phyloP scores from a whole-genome alignment of 192 early-diverging fungal species.

The Blastocladiella britannica region DNA sequence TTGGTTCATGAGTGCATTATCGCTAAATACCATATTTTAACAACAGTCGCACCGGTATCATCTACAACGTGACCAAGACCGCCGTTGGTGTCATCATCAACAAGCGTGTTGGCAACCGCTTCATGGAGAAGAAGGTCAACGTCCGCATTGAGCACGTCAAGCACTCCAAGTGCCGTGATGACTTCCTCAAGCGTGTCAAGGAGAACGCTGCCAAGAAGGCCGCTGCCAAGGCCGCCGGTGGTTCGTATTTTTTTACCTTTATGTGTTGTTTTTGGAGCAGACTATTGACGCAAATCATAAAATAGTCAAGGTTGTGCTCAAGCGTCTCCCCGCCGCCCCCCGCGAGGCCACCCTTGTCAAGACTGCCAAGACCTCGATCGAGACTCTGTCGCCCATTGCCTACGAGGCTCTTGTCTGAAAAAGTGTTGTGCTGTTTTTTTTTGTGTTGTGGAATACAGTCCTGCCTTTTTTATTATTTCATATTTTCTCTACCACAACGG shows the following conservation, averaged over 20 bases:
- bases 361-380: slow-evolving; percentile 67
- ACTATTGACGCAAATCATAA: slow-evolving; percentile 1
- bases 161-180: slow-evolving; percentile 98
- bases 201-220: slow-evolving; percentile 67
- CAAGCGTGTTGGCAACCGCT: slow-evolving; percentile 96
- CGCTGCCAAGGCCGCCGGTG: slow-evolving; percentile 62
- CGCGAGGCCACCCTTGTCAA: slow-evolving; percentile 72
- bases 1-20: no score
- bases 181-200: slow-evolving; percentile 94
- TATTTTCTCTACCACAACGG: no score
- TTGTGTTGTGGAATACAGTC: background rate
- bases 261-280: slow-evolving; percentile 4
- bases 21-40: slow-evolving; percentile 5
- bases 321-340: slow-evolving; percentile 78
- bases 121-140: slow-evolving; percentile 96
- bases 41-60: slow-evolving; percentile 75
- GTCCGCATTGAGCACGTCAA: slow-evolving; percentile 95
- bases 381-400: slow-evolving; percentile 84
- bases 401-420: slow-evolving; percentile 65
- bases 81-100: slow-evolving; percentile 94
- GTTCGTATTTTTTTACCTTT: slow-evolving; percentile 11
- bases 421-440: background rate
- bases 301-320: slow-evolving; percentile 47
- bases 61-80: slow-evolving; percentile 99
- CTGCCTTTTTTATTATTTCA: no score